Percentiles rank a stretch among this genome's conserved stretches.
phyloP scores from a whole-genome alignment of 139 green algal genomes.

The Volvox reticuliferus region DNA sequence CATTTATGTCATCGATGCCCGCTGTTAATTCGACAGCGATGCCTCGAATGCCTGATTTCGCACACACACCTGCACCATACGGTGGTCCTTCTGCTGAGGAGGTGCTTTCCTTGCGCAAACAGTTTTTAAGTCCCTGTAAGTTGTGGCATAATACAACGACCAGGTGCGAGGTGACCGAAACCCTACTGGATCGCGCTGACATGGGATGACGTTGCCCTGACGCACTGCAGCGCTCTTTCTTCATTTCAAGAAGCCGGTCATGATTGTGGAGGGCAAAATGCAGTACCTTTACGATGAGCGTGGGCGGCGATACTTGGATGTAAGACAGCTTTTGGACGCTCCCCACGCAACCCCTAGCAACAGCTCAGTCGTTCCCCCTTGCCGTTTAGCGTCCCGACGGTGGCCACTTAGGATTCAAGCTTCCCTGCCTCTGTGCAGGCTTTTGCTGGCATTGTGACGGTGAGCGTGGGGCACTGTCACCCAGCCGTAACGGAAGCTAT shows the following conservation, averaged over 20 bases:
- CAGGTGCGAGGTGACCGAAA: not conserved
- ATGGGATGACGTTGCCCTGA: no score
- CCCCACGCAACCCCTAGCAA: no score
- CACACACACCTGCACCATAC: constrained; percentile 83
- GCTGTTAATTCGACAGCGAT: not conserved
- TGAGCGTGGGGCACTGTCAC: constrained; percentile 92
- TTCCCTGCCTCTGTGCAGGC: constrained; percentile 66
- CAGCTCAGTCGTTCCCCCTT: no score
- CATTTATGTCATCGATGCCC: not conserved
- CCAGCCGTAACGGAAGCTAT: constrained; percentile 79
- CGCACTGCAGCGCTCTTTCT: constrained; percentile 76
- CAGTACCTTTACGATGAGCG: constrained; percentile 98
- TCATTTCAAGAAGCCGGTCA: constrained; percentile 93
- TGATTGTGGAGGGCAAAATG: constrained; percentile 97
- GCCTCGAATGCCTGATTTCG: constrained; percentile 54
- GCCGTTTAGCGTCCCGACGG: no score
- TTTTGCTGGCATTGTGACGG: constrained; percentile 98
- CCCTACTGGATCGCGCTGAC: constrained; percentile 18
- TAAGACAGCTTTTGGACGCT: constrained; percentile 54
- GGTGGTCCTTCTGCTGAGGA: constrained; percentile 86
- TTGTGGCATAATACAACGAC: not conserved
- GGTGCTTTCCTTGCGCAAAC: constrained; percentile 82
- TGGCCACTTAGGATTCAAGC: no score
- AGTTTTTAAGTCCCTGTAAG: constrained; percentile 87
- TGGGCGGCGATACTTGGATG: constrained; percentile 92